Evolutionary conservation across 805 yeast species (phyloP).

Genomic region (Lachancea sp.): DNA sequence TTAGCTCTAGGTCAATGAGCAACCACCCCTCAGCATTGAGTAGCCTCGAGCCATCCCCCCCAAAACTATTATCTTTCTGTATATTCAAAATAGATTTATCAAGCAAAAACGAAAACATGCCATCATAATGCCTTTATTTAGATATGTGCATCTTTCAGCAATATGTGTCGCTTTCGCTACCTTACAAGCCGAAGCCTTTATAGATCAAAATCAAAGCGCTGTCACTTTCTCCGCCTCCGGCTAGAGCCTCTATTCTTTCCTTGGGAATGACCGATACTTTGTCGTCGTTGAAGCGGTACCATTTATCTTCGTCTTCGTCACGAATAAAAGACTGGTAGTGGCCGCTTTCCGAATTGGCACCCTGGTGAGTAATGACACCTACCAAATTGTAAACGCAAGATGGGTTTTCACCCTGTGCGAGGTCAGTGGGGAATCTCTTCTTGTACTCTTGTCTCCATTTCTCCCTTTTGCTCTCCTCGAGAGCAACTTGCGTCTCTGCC

Average conservation of each 20-base stretch:
- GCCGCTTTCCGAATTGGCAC: constrained; percentile 94
- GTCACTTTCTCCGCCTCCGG: constrained; percentile 98
- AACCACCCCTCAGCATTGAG: background rate
- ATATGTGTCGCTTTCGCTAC: background rate
- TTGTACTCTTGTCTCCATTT: constrained; percentile 45
- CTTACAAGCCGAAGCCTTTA: constrained; percentile 64
- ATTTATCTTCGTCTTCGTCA: constrained; percentile 70
- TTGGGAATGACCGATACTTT: constrained; percentile 70
- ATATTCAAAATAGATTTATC: constrained; percentile 3
- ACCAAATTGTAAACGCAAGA: constrained; percentile 78
- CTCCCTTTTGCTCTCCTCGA: constrained; percentile 41
- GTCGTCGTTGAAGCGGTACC: constrained; percentile 97
- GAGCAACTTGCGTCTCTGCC: constrained; percentile 44
- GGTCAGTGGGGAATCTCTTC: constrained; percentile 42
- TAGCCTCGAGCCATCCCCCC: background rate
- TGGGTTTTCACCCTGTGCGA: constrained; percentile 65
- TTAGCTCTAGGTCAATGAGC: constrained; percentile 44
- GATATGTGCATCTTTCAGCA: background rate
- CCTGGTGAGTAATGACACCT: constrained; percentile 87
- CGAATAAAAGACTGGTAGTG: constrained; percentile 89
- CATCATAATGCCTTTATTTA: background rate
- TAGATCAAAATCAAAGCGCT: constrained; percentile 86
- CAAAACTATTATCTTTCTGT: background rate
- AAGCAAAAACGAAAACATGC: background rate
- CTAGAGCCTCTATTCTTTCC: constrained; percentile 74